phyloP scores from a whole-genome alignment of 2,329 filamentous ascomycete species.

The Aspergillus caelatus region DNA sequence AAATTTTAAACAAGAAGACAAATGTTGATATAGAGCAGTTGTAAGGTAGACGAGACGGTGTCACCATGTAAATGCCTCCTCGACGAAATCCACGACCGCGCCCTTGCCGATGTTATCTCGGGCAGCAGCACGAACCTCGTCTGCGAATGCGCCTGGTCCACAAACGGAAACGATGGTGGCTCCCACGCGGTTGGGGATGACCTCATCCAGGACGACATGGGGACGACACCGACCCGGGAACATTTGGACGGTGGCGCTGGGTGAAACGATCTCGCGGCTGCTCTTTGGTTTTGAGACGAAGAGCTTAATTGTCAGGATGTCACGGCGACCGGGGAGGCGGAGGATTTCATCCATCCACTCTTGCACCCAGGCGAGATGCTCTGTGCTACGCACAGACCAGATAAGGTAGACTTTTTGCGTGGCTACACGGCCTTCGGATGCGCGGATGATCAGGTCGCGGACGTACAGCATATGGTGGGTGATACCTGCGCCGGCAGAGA shows the following conservation, averaged over 20 bases:
- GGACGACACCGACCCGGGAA: constrained; percentile 62
- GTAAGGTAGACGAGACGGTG: not conserved
- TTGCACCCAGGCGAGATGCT: constrained; percentile 65
- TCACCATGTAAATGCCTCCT: constrained; percentile 68
- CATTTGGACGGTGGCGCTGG: constrained; percentile 64
- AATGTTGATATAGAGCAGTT: not conserved
- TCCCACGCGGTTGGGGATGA: constrained; percentile 58
- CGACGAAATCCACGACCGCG: constrained; percentile 62
- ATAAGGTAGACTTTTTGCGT: constrained; percentile 63
- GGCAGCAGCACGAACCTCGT: constrained; percentile 61
- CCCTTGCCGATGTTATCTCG: constrained; percentile 54
- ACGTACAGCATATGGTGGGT: constrained; percentile 67
- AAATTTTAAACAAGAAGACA: constrained; percentile 4
- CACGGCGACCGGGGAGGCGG: constrained; percentile 59
- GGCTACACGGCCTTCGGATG: constrained; percentile 55
- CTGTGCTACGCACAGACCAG: constrained; percentile 64
- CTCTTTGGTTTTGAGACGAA: constrained; percentile 65
- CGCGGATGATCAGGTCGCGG: constrained; percentile 59
- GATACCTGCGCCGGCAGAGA: constrained; percentile 68
- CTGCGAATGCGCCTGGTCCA: constrained; percentile 64
- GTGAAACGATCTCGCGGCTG: constrained; percentile 56
- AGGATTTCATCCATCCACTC: constrained; percentile 69
- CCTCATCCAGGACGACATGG: constrained; percentile 58
- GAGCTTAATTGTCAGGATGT: constrained; percentile 62
- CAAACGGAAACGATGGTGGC: constrained; percentile 66